Conservation (phyloP, 2,329 filamentous ascomycete species). For the Myriosclerotinia duriaeana region DNA sequence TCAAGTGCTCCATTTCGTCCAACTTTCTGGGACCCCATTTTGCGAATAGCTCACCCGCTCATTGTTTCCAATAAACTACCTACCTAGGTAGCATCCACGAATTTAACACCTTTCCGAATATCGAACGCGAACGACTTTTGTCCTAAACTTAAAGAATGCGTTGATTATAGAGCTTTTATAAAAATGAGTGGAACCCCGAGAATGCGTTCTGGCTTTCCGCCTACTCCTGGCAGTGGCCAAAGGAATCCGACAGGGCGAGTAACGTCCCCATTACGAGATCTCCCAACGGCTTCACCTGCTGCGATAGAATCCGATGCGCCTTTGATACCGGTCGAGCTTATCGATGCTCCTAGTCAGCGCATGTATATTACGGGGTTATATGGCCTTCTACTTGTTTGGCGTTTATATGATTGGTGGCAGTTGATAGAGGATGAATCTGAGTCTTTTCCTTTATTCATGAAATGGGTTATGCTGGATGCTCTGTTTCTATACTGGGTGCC, state of each 20-base stretch:
- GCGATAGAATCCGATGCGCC: constrained; percentile 47
- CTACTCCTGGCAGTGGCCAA: constrained; percentile 61
- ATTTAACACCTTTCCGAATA: neutral
- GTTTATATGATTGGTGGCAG: constrained; percentile 80
- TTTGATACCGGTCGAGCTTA: constrained; percentile 74
- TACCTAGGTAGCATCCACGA: neutral
- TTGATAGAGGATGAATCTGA: constrained; percentile 78
- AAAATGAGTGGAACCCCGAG: constrained; percentile 71
- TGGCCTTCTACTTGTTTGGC: constrained; percentile 72
- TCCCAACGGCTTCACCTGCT: constrained; percentile 31
- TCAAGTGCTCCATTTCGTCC: neutral
- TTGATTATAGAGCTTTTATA: constrained; percentile 7
- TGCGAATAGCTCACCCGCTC: neutral
- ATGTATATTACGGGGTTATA: constrained; percentile 85
- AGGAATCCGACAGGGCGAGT: constrained; percentile 37
- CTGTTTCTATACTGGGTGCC: constrained; percentile 85
- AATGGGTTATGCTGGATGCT: constrained; percentile 88
- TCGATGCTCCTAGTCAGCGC: constrained; percentile 89
- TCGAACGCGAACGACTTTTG: constrained; percentile 23
- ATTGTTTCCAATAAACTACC: neutral
- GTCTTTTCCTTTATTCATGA: constrained; percentile 87
- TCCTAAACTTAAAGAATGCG: constrained; percentile 48
- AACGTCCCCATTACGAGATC: constrained; percentile 35
- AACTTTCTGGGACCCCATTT: neutral
- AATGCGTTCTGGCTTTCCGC: constrained; percentile 78